Conservation (phyloP, 495 filamentous ascomycete genomes). For the Penicillium bovifimosum region DNA sequence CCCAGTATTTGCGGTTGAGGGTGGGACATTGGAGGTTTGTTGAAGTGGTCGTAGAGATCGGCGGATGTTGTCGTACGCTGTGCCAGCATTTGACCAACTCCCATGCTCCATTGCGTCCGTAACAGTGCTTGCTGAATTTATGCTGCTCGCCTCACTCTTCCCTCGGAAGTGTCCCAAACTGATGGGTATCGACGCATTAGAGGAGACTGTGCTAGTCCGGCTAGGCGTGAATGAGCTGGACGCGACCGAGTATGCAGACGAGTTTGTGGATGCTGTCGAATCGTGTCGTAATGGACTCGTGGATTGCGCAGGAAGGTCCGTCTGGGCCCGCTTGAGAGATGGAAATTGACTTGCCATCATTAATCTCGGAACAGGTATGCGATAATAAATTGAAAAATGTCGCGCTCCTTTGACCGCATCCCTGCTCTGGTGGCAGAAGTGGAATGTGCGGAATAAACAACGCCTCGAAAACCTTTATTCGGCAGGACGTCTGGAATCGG, state of each 20-base stretch:
- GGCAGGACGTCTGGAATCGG: background rate
- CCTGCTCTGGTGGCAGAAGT: slow-evolving; percentile 35
- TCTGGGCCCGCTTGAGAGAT: slow-evolving; percentile 57
- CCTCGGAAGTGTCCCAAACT: slow-evolving; percentile 64
- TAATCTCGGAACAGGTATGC: slow-evolving; percentile 26
- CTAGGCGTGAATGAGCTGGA: slow-evolving; percentile 63
- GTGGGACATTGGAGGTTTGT: slow-evolving; percentile 54
- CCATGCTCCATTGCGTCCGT: slow-evolving; percentile 21
- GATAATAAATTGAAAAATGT: slow-evolving; percentile 23
- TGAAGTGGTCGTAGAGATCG: slow-evolving; percentile 74
- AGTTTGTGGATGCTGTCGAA: slow-evolving; percentile 73
- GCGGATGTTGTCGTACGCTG: slow-evolving; percentile 63
- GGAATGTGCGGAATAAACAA: slow-evolving; percentile 16
- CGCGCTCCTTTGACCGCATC: slow-evolving; percentile 38
- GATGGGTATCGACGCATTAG: slow-evolving; percentile 57
- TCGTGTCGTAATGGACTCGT: slow-evolving; percentile 63
- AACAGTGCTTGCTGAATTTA: slow-evolving; percentile 36
- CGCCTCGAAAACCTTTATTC: background rate
- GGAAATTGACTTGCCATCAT: slow-evolving; percentile 39
- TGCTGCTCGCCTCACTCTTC: slow-evolving; percentile 60
- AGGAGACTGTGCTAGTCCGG: slow-evolving; percentile 73
- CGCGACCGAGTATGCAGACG: slow-evolving; percentile 66
- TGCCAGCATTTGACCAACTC: slow-evolving; percentile 41
- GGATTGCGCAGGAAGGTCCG: slow-evolving; percentile 52
- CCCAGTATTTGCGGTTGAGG: slow-evolving; percentile 27